Evolutionary conservation across 805 yeast species (phyloP).

Genomic region (Metschnikowia lunata): DNA sequence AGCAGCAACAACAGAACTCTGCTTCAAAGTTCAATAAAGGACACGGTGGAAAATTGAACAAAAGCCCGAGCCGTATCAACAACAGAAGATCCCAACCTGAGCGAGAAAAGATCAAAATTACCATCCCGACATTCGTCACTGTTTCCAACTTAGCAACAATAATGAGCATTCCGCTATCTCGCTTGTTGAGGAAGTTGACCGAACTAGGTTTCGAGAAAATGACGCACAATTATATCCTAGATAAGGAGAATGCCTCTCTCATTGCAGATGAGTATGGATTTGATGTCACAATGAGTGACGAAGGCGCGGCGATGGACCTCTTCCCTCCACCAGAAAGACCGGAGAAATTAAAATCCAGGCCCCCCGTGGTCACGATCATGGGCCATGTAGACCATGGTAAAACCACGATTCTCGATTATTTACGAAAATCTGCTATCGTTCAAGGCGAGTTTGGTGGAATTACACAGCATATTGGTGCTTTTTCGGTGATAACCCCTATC

Average conservation of each 20-base stretch:
- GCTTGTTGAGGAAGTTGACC: constrained; percentile 52
- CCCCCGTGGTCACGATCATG: constrained; percentile 97
- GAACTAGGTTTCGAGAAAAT: constrained; percentile 69
- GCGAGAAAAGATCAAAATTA: constrained; percentile 24
- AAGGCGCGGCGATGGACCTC: constrained; percentile 53
- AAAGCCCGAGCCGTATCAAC: constrained; percentile 1
- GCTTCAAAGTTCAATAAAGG: not conserved
- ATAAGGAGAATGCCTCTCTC: constrained; percentile 77
- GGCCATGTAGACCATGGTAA: constrained; percentile 99
- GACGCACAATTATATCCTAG: constrained; percentile 75
- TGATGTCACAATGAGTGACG: constrained; percentile 53
- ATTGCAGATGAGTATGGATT: constrained; percentile 88
- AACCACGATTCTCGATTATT: constrained; percentile 84
- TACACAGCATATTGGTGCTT: constrained; percentile 97
- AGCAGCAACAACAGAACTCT: constrained; percentile 9
- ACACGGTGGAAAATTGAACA: not conserved
- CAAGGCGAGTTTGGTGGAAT: constrained; percentile 91
- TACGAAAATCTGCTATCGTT: constrained; percentile 81
- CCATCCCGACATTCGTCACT: constrained; percentile 74
- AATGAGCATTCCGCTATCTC: constrained; percentile 59
- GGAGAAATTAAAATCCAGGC: constrained; percentile 55
- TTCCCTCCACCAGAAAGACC: constrained; percentile 47
- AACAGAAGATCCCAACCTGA: constrained; percentile 3
- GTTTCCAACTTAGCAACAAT: constrained; percentile 75
- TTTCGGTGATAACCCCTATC: constrained; percentile 74